These are phyloP conservation scores for Linnemannia schmuckeri DNA, from an alignment of 192 early-diverging fungal species.

Conservation along the genomic window DNA sequence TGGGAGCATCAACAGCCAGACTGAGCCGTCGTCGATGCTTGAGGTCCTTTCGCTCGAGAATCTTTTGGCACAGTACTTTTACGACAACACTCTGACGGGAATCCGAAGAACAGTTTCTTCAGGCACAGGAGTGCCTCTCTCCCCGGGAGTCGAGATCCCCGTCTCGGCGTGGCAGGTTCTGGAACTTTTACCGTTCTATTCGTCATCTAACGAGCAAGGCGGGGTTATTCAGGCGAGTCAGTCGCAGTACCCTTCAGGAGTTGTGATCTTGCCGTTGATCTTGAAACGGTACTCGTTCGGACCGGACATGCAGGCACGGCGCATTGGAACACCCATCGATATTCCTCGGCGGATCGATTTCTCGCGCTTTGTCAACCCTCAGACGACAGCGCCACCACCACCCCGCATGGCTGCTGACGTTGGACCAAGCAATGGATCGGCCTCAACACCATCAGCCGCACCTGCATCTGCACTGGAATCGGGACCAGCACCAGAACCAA, in stretches of 20 bases:
- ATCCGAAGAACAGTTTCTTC: slow-evolving; percentile 59
- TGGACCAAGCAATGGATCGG: neutral
- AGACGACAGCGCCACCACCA: slow-evolving; percentile 22
- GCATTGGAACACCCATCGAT: slow-evolving; percentile 64
- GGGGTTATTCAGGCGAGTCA: slow-evolving; percentile 55
- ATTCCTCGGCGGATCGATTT: slow-evolving; percentile 66
- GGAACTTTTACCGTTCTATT: slow-evolving; percentile 78
- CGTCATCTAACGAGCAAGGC: slow-evolving; percentile 75
- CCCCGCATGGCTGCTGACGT: neutral
- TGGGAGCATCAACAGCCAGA: neutral
- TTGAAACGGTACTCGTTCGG: slow-evolving; percentile 76
- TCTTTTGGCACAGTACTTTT: slow-evolving; percentile 72
- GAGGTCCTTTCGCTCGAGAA: slow-evolving; percentile 63
- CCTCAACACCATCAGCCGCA: neutral
- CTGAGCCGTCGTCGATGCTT: neutral
- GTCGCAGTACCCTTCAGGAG: slow-evolving; percentile 67
- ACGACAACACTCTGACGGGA: slow-evolving; percentile 72
- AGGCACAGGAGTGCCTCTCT: slow-evolving; percentile 45
- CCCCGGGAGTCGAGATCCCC: slow-evolving; percentile 58
- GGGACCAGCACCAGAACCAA: neutral
- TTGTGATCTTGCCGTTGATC: slow-evolving; percentile 75
- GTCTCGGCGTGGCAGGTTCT: slow-evolving; percentile 81
- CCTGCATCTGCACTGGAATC: no score
- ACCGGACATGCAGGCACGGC: slow-evolving; percentile 43
- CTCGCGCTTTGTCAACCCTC: slow-evolving; percentile 62